Evolutionary conservation across 805 yeast species (phyloP), one percentile per base, ranked within the genome.

Genomic region (Candida khao-thaluensis): DNA sequence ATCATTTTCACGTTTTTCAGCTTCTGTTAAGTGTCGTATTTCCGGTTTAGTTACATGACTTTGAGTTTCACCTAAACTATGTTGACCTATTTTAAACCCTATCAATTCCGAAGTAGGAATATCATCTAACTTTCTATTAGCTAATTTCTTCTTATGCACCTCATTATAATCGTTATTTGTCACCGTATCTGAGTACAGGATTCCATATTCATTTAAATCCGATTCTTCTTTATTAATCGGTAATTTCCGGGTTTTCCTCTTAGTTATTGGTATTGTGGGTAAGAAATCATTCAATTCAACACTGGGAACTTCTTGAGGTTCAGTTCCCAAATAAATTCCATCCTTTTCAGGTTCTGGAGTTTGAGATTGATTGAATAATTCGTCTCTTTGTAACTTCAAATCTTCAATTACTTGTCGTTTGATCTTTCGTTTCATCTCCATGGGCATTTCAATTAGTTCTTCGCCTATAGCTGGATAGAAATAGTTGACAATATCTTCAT

Each of bases 391-490:
- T 8, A 45, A 35, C 23, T 46, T 48, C 25, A 64, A 40, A 25
- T 56, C 62, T 8, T 44, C 50, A 28, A 66, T 41, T 10, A 69
- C 61, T 47, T 62, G 72, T 29, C 50, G 40, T 43, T 64, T 67
- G 30, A 69, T 57, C 48, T 59, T 63, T 14, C 50, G 41, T 46
- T 66, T 66, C 41, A 59, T 66, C 12, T 66, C 71, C 27, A 41
- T 45, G 3, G 64, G 50, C 31, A 66, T 47, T 24, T 61, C 65
- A 1, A 41, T 35, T 14, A 47, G 17, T 23, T 43, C 42, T 14
- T 64, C 67, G 5, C 69, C 63, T 5, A 69, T 44, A 33, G 57
- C 56, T 0, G 74, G 74, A 42, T 64, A 69, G 43, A 65, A 64
- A 38, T 64, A 66, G 42, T 61, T 56, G 31, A 69, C 52, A 16